These are phyloP conservation scores for Hymenoscyphus fraxineus DNA, from an alignment of 2,329 filamentous ascomycete genomes.

Conservation along the genomic window DNA sequence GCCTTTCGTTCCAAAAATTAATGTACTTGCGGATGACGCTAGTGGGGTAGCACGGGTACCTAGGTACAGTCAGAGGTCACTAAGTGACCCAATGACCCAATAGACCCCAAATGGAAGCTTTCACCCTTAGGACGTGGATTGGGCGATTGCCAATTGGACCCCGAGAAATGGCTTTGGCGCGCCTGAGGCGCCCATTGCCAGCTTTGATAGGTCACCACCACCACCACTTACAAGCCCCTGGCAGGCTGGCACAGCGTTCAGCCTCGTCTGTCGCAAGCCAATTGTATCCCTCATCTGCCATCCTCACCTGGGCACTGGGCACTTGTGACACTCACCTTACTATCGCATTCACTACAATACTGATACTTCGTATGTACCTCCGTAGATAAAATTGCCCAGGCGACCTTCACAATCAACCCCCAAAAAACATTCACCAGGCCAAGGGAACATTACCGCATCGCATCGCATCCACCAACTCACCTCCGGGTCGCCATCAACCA, in stretches of 20 bases:
- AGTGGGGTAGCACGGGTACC: neutral
- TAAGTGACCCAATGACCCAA: too few relatives aligned
- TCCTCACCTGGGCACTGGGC: too few relatives aligned
- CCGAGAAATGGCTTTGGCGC: too few relatives aligned
- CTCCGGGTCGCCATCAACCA: slow-evolving; percentile 7
- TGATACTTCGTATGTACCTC: too few relatives aligned
- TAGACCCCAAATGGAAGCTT: too few relatives aligned
- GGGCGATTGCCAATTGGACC: too few relatives aligned
- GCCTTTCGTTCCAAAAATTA: neutral
- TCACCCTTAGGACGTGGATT: neutral
- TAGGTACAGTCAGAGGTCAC: too few relatives aligned
- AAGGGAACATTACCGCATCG: neutral
- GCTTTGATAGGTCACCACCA: neutral
- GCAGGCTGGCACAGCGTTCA: neutral
- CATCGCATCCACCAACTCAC: neutral
- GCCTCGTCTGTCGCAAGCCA: neutral
- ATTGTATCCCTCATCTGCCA: neutral
- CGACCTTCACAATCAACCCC: neutral
- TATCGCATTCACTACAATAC: slow-evolving; percentile 2
- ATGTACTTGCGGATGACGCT: neutral
- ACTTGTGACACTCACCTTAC: neutral
- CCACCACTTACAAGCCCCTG: neutral
- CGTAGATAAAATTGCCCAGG: too few relatives aligned
- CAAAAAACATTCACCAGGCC: neutral
- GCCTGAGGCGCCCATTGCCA: too few relatives aligned